Evolutionary conservation across 2,329 filamentous ascomycete species (phyloP), one percentile per base, ranked within the genome.

Genomic region (Phoma herbarum): DNA sequence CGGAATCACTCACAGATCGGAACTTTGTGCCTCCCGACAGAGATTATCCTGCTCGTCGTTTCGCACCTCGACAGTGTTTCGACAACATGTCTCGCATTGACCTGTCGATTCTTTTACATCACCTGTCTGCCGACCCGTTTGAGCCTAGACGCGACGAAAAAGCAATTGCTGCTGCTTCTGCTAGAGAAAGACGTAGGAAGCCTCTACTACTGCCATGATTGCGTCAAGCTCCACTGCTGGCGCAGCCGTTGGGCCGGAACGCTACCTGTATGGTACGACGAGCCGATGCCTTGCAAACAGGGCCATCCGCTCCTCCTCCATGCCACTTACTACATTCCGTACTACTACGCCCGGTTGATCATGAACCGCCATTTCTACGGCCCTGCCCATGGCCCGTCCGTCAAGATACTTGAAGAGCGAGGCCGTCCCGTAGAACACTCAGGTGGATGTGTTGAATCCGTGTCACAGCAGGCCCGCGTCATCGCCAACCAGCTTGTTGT

Each of bases 311-410:
- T n/a, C 9, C 9, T 18, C n/a, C 12, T 60, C 16, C 50, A 18
- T 39, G 0, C n/a, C 20, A 29, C n/a, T 33, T 52, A 45, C 47
- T 2, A 37, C 37, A 60, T 65, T 10, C 37, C 55, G 39, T 67
- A 65, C 39, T 42, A 61, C 26, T 31, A 59, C 52, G 62, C 59
- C 43, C 66, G 66, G 52, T 64, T 68, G 43, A 49, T 67, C 33
- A 66, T 69, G 61, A 68, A 70, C 46, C 59, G 52, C 37, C 61
- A 66, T 57, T 46, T 68, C 11, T 66, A 68, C 41, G 62, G 65
- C 29, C 29, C 57, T 29, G 44, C 46, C n/a, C 58, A 70, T 26
- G 66, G 66, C 10, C 42, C 53, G 22, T 39, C 61, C 46, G 41
- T 57, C 31, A 18, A 29, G n/a, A 55, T 35, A 54, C 52, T 68